Conservation (phyloP, 805 yeast genomes). For the Ogataea nonfermentans region DNA sequence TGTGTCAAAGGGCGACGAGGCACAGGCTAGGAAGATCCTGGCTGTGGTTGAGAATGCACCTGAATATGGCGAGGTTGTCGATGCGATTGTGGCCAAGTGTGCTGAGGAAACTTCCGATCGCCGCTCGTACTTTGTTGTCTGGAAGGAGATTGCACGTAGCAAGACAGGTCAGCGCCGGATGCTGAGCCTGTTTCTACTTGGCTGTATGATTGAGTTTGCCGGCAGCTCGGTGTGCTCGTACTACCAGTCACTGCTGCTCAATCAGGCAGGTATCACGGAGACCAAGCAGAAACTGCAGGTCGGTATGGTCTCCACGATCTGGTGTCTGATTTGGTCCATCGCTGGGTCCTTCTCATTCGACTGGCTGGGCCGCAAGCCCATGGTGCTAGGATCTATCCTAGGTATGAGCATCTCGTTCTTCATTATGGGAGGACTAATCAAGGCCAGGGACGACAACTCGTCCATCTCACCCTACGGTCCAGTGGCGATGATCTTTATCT, state of each 20-base stretch:
- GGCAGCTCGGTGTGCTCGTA: constrained; percentile 47
- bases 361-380: constrained; percentile 19
- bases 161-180: constrained; percentile 38
- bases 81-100: constrained; percentile 26
- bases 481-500: constrained; percentile 50
- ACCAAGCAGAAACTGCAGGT: constrained; percentile 23
- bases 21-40: constrained; percentile 37
- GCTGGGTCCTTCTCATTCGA: constrained; percentile 21
- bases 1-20: constrained; percentile 35
- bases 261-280: constrained; percentile 21
- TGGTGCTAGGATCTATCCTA: constrained; percentile 13
- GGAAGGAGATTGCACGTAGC: constrained; percentile 32
- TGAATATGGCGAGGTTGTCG: constrained; percentile 29
- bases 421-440: constrained; percentile 23
- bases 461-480: constrained; percentile 29
- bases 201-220: constrained; percentile 38
- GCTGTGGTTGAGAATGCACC: constrained; percentile 33
- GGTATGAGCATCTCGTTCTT: constrained; percentile 24
- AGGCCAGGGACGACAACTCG: constrained; percentile 2
- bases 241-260: constrained; percentile 38
- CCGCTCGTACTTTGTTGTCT: constrained; percentile 26
- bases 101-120: constrained; percentile 20
- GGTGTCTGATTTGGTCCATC: constrained; percentile 22
- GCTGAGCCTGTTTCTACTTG: constrained; percentile 28
- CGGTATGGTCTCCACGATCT: constrained; percentile 21